Evolutionary conservation across 805 yeast species (phyloP).

Genomic region (Helenozyma rhizophorensis): DNA sequence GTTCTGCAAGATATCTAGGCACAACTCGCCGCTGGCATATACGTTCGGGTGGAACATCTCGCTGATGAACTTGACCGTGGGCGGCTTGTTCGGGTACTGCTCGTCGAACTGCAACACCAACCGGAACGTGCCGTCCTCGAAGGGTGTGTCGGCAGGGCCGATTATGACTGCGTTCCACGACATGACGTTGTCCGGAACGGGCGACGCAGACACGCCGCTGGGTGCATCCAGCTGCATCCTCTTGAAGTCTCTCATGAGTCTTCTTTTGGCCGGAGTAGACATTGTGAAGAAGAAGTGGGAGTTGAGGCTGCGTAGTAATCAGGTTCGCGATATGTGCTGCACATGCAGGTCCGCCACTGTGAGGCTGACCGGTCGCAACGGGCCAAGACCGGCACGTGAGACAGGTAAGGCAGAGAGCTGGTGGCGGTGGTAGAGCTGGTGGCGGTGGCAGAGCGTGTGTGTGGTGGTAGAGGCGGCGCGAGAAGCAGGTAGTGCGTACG

Average conservation of each 20-base stretch:
- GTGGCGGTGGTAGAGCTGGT: no score
- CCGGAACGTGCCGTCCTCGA: constrained; percentile 95
- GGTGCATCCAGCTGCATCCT: constrained; percentile 98
- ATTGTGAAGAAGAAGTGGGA: constrained; percentile 30
- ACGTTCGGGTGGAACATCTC: constrained; percentile 99
- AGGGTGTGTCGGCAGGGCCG: constrained; percentile 97
- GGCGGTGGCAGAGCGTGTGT: no score
- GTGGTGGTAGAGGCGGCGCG: no score
- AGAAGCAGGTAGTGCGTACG: no score
- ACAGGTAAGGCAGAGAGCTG: no score
- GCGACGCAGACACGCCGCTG: constrained; percentile 96
- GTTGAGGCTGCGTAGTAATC: no score
- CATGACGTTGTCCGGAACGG: constrained; percentile 96
- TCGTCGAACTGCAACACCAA: constrained; percentile 86
- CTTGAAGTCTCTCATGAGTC: constrained; percentile 97
- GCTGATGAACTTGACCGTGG: constrained; percentile 81
- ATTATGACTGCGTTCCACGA: constrained; percentile 97
- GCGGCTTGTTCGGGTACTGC: constrained; percentile 97
- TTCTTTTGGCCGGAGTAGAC: constrained; percentile 99
- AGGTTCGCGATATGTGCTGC: no score
- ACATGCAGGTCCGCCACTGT: no score
- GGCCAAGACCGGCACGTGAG: no score
- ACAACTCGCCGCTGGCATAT: constrained; percentile 90
- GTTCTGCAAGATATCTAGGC: constrained; percentile 92
- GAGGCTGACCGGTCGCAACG: no score